phyloP scores from a whole-genome alignment of 2,329 filamentous ascomycete species.

The Zopfia rhizophila region DNA sequence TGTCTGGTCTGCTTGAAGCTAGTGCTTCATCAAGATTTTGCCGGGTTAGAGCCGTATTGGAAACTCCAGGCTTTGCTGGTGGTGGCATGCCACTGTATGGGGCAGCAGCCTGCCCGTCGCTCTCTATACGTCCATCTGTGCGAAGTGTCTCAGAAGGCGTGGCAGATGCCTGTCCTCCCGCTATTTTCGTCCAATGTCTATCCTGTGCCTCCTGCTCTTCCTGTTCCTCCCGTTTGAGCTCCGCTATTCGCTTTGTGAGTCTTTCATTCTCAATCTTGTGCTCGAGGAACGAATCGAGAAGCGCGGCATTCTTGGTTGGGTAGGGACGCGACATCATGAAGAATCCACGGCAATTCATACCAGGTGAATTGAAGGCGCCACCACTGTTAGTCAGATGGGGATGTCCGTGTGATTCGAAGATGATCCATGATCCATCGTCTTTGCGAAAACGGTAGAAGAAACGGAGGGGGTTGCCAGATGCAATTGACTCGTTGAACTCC shows the following conservation, averaged over 20 bases:
- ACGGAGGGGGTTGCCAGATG: conserved; percentile 79
- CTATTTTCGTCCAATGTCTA: conserved; percentile 66
- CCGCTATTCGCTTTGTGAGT: conserved; percentile 82
- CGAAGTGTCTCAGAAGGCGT: conserved; percentile 54
- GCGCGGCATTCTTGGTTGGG: conserved; percentile 83
- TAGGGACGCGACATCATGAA: conserved; percentile 95
- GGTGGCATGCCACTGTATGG: conserved; percentile 70
- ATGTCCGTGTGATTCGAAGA: conserved; percentile 93
- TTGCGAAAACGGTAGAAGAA: conserved; percentile 88
- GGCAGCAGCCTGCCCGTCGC: conserved; percentile 40
- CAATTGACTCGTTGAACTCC: conserved; percentile 90
- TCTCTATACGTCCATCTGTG: conserved; percentile 44
- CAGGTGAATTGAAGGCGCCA: conserved; percentile 68
- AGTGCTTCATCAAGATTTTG: conserved; percentile 82
- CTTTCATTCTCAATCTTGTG: conserved; percentile 97
- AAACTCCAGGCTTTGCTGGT: conserved; percentile 69
- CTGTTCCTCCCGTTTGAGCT: conserved; percentile 85
- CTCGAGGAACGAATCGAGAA: conserved; percentile 92
- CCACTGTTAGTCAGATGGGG: conserved; percentile 82
- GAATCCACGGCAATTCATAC: conserved; percentile 80
- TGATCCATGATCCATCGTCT: conserved; percentile 76
- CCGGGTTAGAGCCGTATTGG: conserved; percentile 76
- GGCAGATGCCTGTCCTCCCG: conserved; percentile 66
- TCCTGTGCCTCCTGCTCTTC: conserved; percentile 78
- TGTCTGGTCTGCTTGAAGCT: conserved; percentile 74